Percentiles rank a stretch among this genome's conserved stretches.
Evolutionary conservation across 768 basidiomycete species (phyloP).

Genomic region (Lepiota brunneoincarnata): DNA sequence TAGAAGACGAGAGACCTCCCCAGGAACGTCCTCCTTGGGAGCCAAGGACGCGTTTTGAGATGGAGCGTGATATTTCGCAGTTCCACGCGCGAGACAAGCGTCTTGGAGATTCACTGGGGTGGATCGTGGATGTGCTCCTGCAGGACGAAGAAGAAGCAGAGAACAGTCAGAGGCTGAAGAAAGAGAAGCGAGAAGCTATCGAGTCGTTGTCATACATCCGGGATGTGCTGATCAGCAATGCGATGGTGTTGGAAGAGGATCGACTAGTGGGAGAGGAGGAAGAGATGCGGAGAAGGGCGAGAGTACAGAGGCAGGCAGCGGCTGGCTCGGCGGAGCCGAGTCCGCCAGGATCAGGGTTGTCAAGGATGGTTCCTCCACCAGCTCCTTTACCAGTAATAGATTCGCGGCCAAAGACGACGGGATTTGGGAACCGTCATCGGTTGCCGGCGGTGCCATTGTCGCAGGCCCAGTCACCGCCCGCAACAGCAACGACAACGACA

Average conservation of each 20-base stretch:
- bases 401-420: slow-evolving; percentile 24
- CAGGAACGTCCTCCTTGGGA: slow-evolving; percentile 70
- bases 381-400: slow-evolving; percentile 36
- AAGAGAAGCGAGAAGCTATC: slow-evolving; percentile 60
- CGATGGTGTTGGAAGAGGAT: slow-evolving; percentile 59
- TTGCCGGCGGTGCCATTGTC: not conserved
- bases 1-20: slow-evolving; percentile 54
- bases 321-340: slow-evolving; percentile 14
- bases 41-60: slow-evolving; percentile 63
- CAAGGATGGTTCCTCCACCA: slow-evolving; percentile 29
- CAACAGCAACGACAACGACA: slow-evolving; percentile 10
- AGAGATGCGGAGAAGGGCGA: slow-evolving; percentile 32
- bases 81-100: slow-evolving; percentile 56
- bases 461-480: slow-evolving; percentile 12
- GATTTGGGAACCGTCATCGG: slow-evolving; percentile 14
- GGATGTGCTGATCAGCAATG: slow-evolving; percentile 61
- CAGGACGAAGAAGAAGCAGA: slow-evolving; percentile 47
- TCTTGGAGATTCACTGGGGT: slow-evolving; percentile 67
- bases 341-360: slow-evolving; percentile 1
- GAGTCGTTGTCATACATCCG: slow-evolving; percentile 77
- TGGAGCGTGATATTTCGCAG: slow-evolving; percentile 59
- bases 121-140: slow-evolving; percentile 71
- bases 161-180: slow-evolving; percentile 36
- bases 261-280: slow-evolving; percentile 60
- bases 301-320: slow-evolving; percentile 23